Base-by-base conservation (phyloP, 2,329 filamentous ascomycete species). In the Hyphodiscus sp. region DNA sequence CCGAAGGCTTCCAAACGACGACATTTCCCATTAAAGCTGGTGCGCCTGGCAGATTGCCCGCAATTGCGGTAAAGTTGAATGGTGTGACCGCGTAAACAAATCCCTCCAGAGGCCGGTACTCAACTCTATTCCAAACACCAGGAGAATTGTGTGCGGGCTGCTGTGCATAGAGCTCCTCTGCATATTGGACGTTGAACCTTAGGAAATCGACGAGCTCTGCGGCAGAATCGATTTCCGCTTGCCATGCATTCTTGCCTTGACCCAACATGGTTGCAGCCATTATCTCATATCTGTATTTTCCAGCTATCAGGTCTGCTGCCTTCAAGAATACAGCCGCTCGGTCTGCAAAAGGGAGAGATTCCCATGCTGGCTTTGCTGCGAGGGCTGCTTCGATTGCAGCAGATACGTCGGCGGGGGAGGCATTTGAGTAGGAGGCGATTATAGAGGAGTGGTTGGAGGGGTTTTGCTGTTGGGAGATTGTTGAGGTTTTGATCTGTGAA, bases 191-290 rank as follows among this genome's bases (percentile, higher is more conserved):
- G 67, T 94, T 94, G 77, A 96, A 96, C 68, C 90, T 83, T 68
- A 96, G 76, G 73, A 97, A 96, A 70, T 97, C 94, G 64, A 82
- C 86, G 64, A 95, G 74, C 77, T 97, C 94, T 9, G 92, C 94
- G 18, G 91, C 92, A 42, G 91, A 81, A 72, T 97, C 92, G 60
- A 97, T 97, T 78, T 97, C 92, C 16, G 94, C 92, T 73, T 97
- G 92, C 91, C 91, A 97, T 47, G 89, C 90, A 70, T 96, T 97
- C 82, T 97, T 97, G 66, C 94, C 92, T 73, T 97, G 92, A 58
- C 92, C 92, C 41, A 96, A 77, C 83, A 97, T 96, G 11, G 92
- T 96, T 44, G 90, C 83, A 10, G 94, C 92, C 88, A 97, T 95
- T 64, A 97, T 82, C 53, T 96, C 90, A 73, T 96, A 96, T 68